These are phyloP conservation scores for Penicillium freii DNA, from an alignment of 2,329 filamentous ascomycete genomes.

Conservation along the genomic window DNA sequence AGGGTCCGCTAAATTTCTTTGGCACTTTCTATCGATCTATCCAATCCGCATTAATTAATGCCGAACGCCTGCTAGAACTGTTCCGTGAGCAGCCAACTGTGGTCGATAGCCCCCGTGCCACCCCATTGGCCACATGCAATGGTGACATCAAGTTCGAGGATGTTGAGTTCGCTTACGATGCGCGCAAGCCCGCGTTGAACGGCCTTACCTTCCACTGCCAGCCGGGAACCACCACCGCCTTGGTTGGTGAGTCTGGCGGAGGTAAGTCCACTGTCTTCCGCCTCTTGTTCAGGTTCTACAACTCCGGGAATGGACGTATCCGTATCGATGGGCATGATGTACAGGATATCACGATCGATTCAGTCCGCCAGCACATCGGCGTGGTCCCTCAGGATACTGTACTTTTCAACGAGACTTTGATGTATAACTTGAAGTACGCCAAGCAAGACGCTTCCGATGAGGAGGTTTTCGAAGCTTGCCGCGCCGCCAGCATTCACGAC, in stretches of 20 bases:
- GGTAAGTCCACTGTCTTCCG: slow-evolving; percentile 97
- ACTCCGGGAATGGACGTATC: slow-evolving; percentile 74
- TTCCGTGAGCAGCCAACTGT: slow-evolving; percentile 97
- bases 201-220: slow-evolving; percentile 80
- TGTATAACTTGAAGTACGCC: slow-evolving; percentile 93
- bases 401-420: slow-evolving; percentile 87
- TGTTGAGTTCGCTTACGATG: slow-evolving; percentile 87
- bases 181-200: slow-evolving; percentile 77
- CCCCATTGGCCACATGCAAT: slow-evolving; percentile 63
- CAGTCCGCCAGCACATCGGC: slow-evolving; percentile 84
- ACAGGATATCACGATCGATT: slow-evolving; percentile 85
- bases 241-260: slow-evolving; percentile 94
- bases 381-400: slow-evolving; percentile 97
- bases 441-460: slow-evolving; percentile 77
- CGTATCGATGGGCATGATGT: slow-evolving; percentile 82
- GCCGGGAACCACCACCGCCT: slow-evolving; percentile 89
- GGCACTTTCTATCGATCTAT: slow-evolving; percentile 95
- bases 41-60: slow-evolving; percentile 95
- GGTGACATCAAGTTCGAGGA: slow-evolving; percentile 85
- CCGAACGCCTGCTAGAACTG: slow-evolving; percentile 88
- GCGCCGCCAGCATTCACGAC: slow-evolving; percentile 86
- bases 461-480: slow-evolving; percentile 77
- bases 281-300: slow-evolving; percentile 95
- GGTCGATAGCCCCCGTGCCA: slow-evolving; percentile 68
- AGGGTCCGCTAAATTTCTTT: slow-evolving; percentile 80